Evolutionary conservation across 768 basidiomycete species (phyloP).

Genomic region (Galerina sulciceps): DNA sequence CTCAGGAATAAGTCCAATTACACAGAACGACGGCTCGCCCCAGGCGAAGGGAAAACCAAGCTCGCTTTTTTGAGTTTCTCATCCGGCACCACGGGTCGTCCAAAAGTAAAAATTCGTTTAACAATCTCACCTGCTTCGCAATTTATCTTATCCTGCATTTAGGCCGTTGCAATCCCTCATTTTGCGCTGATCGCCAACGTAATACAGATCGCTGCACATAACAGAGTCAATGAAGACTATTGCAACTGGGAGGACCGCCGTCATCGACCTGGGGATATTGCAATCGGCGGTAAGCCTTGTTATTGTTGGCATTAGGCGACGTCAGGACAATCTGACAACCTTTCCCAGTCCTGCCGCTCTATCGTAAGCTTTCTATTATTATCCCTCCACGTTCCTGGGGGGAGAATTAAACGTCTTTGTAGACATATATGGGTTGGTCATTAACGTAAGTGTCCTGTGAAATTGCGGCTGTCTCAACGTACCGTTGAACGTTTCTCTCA

Average conservation of each 20-base stretch:
- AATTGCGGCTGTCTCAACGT: background rate
- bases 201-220: constrained; percentile 61
- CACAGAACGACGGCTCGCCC: constrained; percentile 51
- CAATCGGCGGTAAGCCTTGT: constrained; percentile 53
- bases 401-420: background rate
- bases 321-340: background rate
- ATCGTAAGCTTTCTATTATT: constrained; percentile 45
- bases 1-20: constrained; percentile 40
- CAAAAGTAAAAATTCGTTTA: constrained; percentile 50
- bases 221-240: constrained; percentile 50
- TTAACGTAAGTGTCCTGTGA: constrained; percentile 45
- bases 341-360: constrained; percentile 59
- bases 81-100: constrained; percentile 74
- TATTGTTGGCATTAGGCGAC: background rate
- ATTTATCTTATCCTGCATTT: background rate
- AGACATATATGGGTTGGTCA: constrained; percentile 71
- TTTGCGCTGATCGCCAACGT: constrained; percentile 63
- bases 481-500: background rate
- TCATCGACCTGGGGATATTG: constrained; percentile 64
- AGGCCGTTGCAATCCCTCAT: constrained; percentile 69
- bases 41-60: constrained; percentile 70
- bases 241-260: constrained; percentile 50
- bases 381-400: background rate
- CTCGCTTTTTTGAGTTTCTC: constrained; percentile 76
- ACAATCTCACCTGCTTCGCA: background rate